Conservation (phyloP, 2,329 filamentous ascomycete species). For the Xylariaceae sp. region DNA sequence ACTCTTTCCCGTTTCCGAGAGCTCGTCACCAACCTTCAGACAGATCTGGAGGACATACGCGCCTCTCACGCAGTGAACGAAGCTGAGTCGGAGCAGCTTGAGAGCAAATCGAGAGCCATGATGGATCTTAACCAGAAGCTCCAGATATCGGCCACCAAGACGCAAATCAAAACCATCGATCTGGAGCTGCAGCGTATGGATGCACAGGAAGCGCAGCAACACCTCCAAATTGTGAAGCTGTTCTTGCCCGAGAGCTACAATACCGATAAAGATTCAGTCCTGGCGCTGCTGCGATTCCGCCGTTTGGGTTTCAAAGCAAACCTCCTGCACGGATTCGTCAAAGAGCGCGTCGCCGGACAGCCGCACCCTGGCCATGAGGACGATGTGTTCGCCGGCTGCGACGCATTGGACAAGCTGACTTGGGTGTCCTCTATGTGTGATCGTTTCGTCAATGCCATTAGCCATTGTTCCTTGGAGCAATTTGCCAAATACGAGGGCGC, state of each 20-base stretch:
- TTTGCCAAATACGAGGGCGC: conserved; percentile 81
- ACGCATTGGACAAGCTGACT: conserved; percentile 81
- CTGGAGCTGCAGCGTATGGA: conserved; percentile 85
- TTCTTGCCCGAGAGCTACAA: conserved; percentile 87
- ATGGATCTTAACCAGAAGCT: conserved; percentile 96
- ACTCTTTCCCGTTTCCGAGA: conserved; percentile 87
- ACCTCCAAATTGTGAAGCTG: conserved; percentile 83
- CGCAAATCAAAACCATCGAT: conserved; percentile 92
- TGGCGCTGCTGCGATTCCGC: conserved; percentile 85
- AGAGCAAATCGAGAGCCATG: conserved; percentile 86
- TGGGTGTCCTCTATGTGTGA: conserved; percentile 84
- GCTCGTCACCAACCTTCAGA: conserved; percentile 82
- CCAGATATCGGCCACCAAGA: conserved; percentile 85
- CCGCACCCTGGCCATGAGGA: conserved; percentile 71
- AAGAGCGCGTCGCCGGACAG: conserved; percentile 73
- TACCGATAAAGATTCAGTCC: conserved; percentile 80
- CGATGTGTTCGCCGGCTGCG: conserved; percentile 77
- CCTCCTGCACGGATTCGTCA: conserved; percentile 75
- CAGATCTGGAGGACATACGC: conserved; percentile 87
- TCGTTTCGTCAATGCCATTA: conserved; percentile 80
- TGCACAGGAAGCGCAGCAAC: conserved; percentile 84
- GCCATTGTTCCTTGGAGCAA: conserved; percentile 73
- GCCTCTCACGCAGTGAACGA: conserved; percentile 92
- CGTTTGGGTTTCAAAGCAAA: conserved; percentile 86
- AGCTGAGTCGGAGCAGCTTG: conserved; percentile 88